Conservation (phyloP, 208 protist genomes). For the Wallacemonas rigidus region DNA sequence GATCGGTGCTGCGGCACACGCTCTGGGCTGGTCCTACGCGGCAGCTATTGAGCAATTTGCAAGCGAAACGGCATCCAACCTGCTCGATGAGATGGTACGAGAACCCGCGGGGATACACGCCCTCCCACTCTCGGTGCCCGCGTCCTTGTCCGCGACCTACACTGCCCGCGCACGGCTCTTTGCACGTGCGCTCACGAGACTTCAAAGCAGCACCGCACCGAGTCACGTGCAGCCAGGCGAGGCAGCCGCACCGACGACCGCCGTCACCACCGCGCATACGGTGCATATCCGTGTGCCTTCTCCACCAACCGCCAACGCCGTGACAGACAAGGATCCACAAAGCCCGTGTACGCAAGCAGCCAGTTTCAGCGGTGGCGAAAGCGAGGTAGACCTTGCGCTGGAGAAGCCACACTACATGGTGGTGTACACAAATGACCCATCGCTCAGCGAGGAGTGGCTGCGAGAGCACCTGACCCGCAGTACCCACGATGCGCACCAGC, state of each 20-base stretch:
- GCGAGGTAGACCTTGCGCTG: background rate
- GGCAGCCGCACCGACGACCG: too few relatives aligned
- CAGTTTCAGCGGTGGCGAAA: constrained; percentile 10
- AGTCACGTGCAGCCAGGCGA: too few relatives aligned
- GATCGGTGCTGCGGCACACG: background rate
- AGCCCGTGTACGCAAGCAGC: background rate
- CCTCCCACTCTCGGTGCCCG: background rate
- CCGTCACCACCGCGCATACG: too few relatives aligned
- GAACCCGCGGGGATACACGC: background rate
- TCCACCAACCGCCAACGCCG: background rate
- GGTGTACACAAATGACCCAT: constrained; percentile 3
- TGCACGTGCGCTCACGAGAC: background rate
- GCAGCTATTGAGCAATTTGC: constrained; percentile 13
- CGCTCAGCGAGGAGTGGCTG: constrained; percentile 9
- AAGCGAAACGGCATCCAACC: background rate
- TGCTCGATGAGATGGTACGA: background rate
- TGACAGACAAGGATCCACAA: background rate
- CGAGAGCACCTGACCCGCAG: background rate
- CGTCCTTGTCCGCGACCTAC: background rate
- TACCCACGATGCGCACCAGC: background rate
- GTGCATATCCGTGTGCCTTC: too few relatives aligned
- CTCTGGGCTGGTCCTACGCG: background rate
- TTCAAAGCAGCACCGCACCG: too few relatives aligned
- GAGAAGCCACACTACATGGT: background rate
- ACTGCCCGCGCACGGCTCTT: background rate